Base-by-base conservation (phyloP, 116 monocot genomes). In the Phalaenopsis hybrid region DNA sequence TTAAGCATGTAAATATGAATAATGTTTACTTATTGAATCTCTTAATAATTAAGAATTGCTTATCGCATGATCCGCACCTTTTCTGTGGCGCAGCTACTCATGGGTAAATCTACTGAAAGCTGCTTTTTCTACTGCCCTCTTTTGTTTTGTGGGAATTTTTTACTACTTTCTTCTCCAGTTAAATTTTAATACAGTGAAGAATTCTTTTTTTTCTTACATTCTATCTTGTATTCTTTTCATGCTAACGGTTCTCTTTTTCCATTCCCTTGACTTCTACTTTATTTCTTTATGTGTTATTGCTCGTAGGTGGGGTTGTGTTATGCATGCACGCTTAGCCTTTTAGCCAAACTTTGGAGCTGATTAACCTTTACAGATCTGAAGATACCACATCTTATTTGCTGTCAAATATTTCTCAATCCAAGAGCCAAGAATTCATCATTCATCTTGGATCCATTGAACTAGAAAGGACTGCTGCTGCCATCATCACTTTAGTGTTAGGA, bases 201-300 rank as follows among this genome's bases (percentile, higher is more conserved):
- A 1, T 11, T 67, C 67, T 28, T 12, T 28, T 28, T 28, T 63
- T 41, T n/a, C n/a, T 61, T 16, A 41, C 73, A 43, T 73, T 37
- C 33, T 73, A 43, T 43, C 16, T 31, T 73, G 16, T 73, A 73
- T 73, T 33, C 73, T 73, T 73, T 43, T 12, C 73, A 73, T 73
- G 73, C 73, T 73, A 73, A 73, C 73, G 73, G 73, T 43, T 73
- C 73, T 73, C 73, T 73, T 73, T 73, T 41, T 5, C 41, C 12
- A 37, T 31, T 73, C 41, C 41, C 41, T 73, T 6, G 17, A 6
- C 73, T 73, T 73, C 43, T 16, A 73, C 73, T 73, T 73, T 73
- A 25, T 73, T 41, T 73, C 73, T 73, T 7, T 7, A 73, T 73
- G 73, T 73, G 73, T 73, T 37, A 43, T 13, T 43, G 15, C 17